Evolutionary conservation across 768 basidiomycete species (phyloP), one percentile per base, ranked within the genome.

Genomic region (Rhodotorula kratochvilovae): DNA sequence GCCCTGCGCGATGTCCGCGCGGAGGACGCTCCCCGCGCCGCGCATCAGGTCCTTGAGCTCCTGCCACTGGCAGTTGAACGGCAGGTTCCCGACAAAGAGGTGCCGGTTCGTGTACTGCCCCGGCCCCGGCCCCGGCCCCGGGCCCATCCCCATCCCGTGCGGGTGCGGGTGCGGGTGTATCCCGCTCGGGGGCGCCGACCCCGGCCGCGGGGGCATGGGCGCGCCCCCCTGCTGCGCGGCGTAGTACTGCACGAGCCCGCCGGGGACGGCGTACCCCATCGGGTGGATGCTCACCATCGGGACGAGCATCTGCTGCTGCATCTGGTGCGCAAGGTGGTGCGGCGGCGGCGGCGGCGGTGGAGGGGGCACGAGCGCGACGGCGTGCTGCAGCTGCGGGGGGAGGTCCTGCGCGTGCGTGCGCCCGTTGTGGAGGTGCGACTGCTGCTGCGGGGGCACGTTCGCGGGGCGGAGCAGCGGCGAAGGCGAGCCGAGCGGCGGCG

Each of bases 11-110:
- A 96, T 90, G 75, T 95, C 92, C 15, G 95, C 95, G 33, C 95
- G 87, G 46, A 92, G 82, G 64, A 98, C 89, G 29, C 89, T 87
- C 27, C 95, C 94, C 2, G 91, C 92, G 72, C 90, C 87, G 36
- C 94, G 87, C 79, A 97, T 95, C 10, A 97, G 84, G 81, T 97
- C 94, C 81, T 98, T 97, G 55, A 99, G 85, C 79, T 98, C 95
- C 81, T 97, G 95, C 95, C 95, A 99, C 81, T 93, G 92, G 76
- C 89, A 89, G 76, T 93, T 92, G 81, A 92, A 93, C 0, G 92
- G 92, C 79, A 92, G 91, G 80, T 95, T 95, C 66, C 91, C 91
- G 45, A 95, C 89, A 77, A 94, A 92, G 27, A 95, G 83, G 58
- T 78, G 77, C 29, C 77, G 61, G 43, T 77, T 76, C 23, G 71